These are phyloP conservation scores for Tremella yokohamensis DNA, from an alignment of 768 basidiomycete genomes.

Conservation along the genomic window DNA sequence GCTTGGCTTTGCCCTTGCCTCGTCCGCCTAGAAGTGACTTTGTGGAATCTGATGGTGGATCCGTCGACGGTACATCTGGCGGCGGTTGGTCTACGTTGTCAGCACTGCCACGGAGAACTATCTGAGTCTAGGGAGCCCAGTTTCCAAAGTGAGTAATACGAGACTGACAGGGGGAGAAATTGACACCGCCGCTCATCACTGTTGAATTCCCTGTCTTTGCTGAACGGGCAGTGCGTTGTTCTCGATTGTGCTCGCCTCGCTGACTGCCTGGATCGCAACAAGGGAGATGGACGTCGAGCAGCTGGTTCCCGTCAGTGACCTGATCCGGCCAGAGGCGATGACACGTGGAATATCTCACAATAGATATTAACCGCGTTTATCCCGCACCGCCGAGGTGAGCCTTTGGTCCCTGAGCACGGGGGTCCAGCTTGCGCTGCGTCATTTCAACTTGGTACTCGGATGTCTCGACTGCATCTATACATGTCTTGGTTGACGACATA, in stretches of 20 bases:
- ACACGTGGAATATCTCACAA: constrained; percentile 1
- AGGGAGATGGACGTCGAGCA: not conserved
- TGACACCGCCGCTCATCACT: constrained; percentile 14
- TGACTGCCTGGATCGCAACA: not conserved
- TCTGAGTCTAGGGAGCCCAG: not conserved
- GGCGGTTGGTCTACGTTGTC: constrained; percentile 47
- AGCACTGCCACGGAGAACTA: constrained; percentile 7
- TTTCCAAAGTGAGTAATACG: not conserved
- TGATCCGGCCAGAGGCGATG: constrained; percentile 1
- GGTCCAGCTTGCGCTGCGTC: not conserved
- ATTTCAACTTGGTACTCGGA: constrained; percentile 2
- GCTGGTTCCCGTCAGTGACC: too few relatives aligned
- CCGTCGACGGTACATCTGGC: constrained; percentile 45
- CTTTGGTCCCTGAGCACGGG: not conserved
- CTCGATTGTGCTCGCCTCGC: too few relatives aligned
- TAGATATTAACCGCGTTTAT: not conserved
- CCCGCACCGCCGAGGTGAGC: too few relatives aligned
- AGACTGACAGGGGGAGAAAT: constrained; percentile 49
- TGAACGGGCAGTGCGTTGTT: not conserved
- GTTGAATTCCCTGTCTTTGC: not conserved
- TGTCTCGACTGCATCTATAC: not conserved
- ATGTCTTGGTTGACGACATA: not conserved
- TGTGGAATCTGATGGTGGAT: constrained; percentile 38
- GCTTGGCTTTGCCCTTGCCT: constrained; percentile 44
- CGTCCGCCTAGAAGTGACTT: constrained; percentile 28